Conservation (phyloP, 2,329 filamentous ascomycete species). For the Pseudogymnoascus sp. region DNA sequence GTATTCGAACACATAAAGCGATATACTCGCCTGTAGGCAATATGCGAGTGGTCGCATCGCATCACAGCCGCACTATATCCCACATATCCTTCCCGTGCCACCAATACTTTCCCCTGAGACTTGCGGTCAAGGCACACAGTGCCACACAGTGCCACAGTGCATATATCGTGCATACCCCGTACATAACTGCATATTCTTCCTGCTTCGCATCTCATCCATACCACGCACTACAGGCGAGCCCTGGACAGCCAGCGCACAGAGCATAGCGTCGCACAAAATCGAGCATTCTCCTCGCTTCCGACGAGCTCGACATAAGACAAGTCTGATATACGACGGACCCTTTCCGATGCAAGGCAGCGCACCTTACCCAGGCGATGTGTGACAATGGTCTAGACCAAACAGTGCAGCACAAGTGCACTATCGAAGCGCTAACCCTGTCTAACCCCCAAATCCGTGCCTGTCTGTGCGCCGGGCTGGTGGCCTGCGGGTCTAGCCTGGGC, state of each 20-base stretch:
- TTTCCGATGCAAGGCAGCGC: background rate
- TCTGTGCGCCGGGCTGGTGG: background rate
- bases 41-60: constrained; percentile 1
- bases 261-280: constrained; percentile 6
- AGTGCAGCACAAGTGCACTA: background rate
- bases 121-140: background rate
- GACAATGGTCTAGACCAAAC: background rate
- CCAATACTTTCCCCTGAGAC: background rate
- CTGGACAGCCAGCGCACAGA: background rate
- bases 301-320: background rate
- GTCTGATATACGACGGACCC: background rate
- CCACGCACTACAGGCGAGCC: background rate
- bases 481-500: background rate
- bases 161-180: constrained; percentile 2
- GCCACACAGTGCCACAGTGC: background rate
- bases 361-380: background rate
- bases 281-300: background rate
- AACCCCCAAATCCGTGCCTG: background rate
- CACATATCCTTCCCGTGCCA: background rate
- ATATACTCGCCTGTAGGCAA: background rate
- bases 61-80: constrained; percentile 1
- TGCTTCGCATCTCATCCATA: background rate
- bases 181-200: background rate
- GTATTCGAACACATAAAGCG: background rate
- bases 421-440: background rate